phyloP scores from a whole-genome alignment of 139 green algal genomes.

The Chara braunii region DNA sequence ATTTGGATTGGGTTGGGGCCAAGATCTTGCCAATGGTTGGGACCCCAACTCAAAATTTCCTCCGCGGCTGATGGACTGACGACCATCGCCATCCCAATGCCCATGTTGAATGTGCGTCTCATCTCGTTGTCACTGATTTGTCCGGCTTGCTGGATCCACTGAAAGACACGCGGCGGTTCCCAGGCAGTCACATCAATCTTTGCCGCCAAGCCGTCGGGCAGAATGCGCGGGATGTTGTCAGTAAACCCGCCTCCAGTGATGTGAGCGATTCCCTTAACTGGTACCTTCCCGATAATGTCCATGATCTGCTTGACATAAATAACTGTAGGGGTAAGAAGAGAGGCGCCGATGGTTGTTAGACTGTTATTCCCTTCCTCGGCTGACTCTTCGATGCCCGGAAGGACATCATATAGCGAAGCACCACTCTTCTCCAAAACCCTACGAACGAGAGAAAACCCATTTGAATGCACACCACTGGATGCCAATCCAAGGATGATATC shows the following conservation, averaged over 20 bases:
- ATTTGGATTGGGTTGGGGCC: too few relatives aligned
- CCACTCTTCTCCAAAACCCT: constrained; percentile 54
- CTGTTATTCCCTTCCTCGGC: background rate
- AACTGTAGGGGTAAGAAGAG: constrained; percentile 59
- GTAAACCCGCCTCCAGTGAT: constrained; percentile 96
- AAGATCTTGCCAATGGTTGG: too few relatives aligned
- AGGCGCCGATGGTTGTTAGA: constrained; percentile 50
- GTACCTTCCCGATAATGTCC: constrained; percentile 1
- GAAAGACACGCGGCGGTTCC: constrained; percentile 59
- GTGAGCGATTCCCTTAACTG: constrained; percentile 74
- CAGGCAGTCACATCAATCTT: constrained; percentile 57
- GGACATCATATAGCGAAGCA: constrained; percentile 51
- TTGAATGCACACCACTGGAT: constrained; percentile 86
- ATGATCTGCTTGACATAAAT: constrained; percentile 56
- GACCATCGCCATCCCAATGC: constrained; percentile 84
- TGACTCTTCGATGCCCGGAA: constrained; percentile 45
- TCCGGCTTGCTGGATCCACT: constrained; percentile 71
- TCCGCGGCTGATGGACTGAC: constrained; percentile 42
- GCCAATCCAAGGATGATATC: constrained; percentile 78
- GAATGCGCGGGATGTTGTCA: constrained; percentile 91
- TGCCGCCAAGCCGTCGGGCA: constrained; percentile 70
- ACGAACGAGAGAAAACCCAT: constrained; percentile 92
- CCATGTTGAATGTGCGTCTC: constrained; percentile 97
- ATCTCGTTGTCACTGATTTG: constrained; percentile 80
- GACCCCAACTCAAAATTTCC: too few relatives aligned